Conservation (phyloP, 1,284 basidiomycete species). For the Austroboletus novae-zelandiae region DNA sequence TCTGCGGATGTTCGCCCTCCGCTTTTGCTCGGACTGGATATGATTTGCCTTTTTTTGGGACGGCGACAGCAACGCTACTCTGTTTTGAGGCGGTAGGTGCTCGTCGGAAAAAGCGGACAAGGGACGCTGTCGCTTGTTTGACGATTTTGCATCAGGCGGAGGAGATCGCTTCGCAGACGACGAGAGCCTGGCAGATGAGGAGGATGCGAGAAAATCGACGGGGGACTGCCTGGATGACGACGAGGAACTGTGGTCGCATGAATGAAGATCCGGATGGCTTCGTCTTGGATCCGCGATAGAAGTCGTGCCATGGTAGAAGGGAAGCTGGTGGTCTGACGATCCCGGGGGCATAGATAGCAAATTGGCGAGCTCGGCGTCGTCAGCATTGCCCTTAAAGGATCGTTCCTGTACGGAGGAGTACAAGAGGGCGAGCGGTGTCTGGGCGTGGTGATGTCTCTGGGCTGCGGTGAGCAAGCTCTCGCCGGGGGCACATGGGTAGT, state of each 20-base stretch:
- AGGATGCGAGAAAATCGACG: slow-evolving; percentile 19
- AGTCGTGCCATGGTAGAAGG: slow-evolving; percentile 16
- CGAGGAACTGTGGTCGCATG: slow-evolving; percentile 20
- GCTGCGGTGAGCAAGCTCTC: slow-evolving; percentile 11
- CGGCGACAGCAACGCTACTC: slow-evolving; percentile 53
- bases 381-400: slow-evolving; percentile 4
- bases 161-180: slow-evolving; percentile 30
- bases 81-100: slow-evolving; percentile 15
- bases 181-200: slow-evolving; percentile 8
- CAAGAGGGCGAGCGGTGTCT: slow-evolving; percentile 17
- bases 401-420: slow-evolving; percentile 20
- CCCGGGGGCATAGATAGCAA: slow-evolving; percentile 3
- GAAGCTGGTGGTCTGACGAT: slow-evolving; percentile 9
- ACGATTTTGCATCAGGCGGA: slow-evolving; percentile 20
- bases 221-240: slow-evolving; percentile 31
- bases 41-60: slow-evolving; percentile 93
- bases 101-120: slow-evolving; percentile 14
- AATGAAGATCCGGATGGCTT: slow-evolving; percentile 5
- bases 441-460: slow-evolving; percentile 15
- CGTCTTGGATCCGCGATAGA: slow-evolving; percentile 10
- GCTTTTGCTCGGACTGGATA: slow-evolving; percentile 87
- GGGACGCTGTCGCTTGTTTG: slow-evolving; percentile 38
- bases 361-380: slow-evolving; percentile 2
- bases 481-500: slow-evolving; percentile 16
- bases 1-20: slow-evolving; percentile 84